Percentiles rank a stretch among this genome's conserved stretches.
Conservation (phyloP, 768 basidiomycete genomes). For the Mycena epipterygia region DNA sequence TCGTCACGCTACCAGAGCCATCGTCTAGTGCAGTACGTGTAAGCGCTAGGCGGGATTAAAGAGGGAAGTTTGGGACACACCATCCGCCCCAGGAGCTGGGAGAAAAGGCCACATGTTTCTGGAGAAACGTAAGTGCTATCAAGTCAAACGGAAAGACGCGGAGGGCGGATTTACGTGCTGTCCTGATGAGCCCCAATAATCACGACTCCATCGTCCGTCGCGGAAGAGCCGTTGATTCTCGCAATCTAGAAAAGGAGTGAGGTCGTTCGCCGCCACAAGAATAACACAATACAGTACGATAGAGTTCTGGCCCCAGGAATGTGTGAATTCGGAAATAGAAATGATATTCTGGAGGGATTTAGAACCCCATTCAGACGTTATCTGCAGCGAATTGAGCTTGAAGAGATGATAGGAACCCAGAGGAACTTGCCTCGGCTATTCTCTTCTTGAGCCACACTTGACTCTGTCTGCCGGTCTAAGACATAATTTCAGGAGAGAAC, state of each 20-base stretch:
- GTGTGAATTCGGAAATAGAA: slow-evolving; percentile 77
- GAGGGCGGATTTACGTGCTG: slow-evolving; percentile 56
- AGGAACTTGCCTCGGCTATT: slow-evolving; percentile 68
- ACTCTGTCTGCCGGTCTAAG: slow-evolving; percentile 79
- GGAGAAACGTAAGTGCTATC: slow-evolving; percentile 49
- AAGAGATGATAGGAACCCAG: slow-evolving; percentile 15
- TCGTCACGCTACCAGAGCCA: slow-evolving; percentile 85
- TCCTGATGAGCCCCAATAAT: slow-evolving; percentile 89
- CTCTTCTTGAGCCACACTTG: slow-evolving; percentile 82
- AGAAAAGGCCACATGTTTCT: slow-evolving; percentile 86
- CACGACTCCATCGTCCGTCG: slow-evolving; percentile 71
- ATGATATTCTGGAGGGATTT: slow-evolving; percentile 69
- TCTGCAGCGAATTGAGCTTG: slow-evolving; percentile 53
- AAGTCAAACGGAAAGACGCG: slow-evolving; percentile 20
- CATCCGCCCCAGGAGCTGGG: slow-evolving; percentile 78
- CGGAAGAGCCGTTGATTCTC: slow-evolving; percentile 80
- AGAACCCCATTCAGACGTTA: slow-evolving; percentile 74
- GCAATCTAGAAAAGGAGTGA: slow-evolving; percentile 65
- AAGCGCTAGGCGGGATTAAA: slow-evolving; percentile 31
- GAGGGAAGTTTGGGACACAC: slow-evolving; percentile 45
- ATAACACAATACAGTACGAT: slow-evolving; percentile 62
- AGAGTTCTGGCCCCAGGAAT: slow-evolving; percentile 89
- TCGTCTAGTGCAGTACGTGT: slow-evolving; percentile 65
- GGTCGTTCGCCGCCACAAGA: slow-evolving; percentile 17
- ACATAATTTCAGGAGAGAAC: slow-evolving; percentile 37